A percentile compares a stretch with the other conserved stretches of the same genome.
Conservation (phyloP, 495 filamentous ascomycete species). For the Recurvomyces mirabilis region DNA sequence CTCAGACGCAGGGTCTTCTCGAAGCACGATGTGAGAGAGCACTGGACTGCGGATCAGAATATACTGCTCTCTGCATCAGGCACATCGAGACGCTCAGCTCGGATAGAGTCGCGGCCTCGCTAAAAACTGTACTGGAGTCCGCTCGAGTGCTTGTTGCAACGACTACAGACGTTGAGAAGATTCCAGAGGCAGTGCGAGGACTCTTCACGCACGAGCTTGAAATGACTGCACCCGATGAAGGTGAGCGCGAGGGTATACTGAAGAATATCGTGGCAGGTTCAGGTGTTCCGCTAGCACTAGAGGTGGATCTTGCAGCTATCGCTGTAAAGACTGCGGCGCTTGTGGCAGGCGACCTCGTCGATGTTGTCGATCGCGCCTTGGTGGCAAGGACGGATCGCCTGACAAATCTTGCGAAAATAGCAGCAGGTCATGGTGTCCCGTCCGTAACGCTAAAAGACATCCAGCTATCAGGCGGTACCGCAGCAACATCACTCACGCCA, state of each 20-base stretch:
- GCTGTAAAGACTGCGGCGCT: slow-evolving; percentile 92
- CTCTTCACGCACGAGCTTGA: slow-evolving; percentile 95
- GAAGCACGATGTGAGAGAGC: slow-evolving; percentile 80
- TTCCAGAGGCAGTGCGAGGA: slow-evolving; percentile 77
- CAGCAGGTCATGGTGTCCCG: slow-evolving; percentile 14
- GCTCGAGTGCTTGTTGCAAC: slow-evolving; percentile 79
- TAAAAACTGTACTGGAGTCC: slow-evolving; percentile 65
- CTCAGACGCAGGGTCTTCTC: slow-evolving; percentile 83
- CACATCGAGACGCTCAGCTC: slow-evolving; percentile 87
- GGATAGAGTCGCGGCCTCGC: slow-evolving; percentile 71
- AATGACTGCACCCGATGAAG: slow-evolving; percentile 84
- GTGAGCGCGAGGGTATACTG: slow-evolving; percentile 79
- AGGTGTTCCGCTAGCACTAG: slow-evolving; percentile 57
- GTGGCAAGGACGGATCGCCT: slow-evolving; percentile 63
- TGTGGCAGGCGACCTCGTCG: slow-evolving; percentile 85
- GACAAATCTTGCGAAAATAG: slow-evolving; percentile 47
- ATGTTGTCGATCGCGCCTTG: slow-evolving; percentile 83
- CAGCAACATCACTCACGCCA: slow-evolving; percentile 65
- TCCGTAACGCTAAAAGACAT: slow-evolving; percentile 64
- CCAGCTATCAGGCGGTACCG: slow-evolving; percentile 76
- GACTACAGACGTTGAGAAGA: slow-evolving; percentile 86
- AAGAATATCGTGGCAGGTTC: slow-evolving; percentile 63
- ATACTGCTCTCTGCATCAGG: slow-evolving; percentile 67
- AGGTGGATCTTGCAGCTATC: slow-evolving; percentile 71
- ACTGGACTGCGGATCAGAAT: slow-evolving; percentile 72